Evolutionary conservation across 257 asterid genomes (phyloP), one percentile per base, ranked within the genome.

Genomic region (Ehretia macrophylla): DNA sequence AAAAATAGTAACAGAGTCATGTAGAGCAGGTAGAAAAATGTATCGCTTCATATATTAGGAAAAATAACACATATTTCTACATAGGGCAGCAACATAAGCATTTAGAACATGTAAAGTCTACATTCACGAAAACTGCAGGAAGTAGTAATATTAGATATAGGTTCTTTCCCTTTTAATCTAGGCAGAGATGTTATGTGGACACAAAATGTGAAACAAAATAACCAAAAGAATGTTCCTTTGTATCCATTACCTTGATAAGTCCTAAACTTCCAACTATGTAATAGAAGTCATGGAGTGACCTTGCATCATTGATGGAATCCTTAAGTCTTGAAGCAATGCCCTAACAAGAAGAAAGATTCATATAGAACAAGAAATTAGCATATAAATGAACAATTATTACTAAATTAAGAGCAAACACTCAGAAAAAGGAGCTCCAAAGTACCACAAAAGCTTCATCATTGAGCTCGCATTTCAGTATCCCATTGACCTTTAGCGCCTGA

Each of bases 401-500:
- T n/a, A 54, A 32, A 18, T 4, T 32, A 53, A 65, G 8, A 60
- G 22, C 16, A 44, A 22, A 47, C 27, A 53, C 22, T 54, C 59
- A 66, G 18, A 14, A 38, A 10, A 74, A 53, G 49, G 63, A 55
- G 55, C 59, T 58, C 54, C 23, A 46, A 62, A 70, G 51, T 81
- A 89, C 99, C 83, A 65, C 57, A 56, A 81, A 71, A 55, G 66
- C 82, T 64, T 79, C 83, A 50, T 64, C 57, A 11, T 69, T 77
- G 60, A 86, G 83, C 72, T 83, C 83, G 62, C 99, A 86, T 72
- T 85, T 83, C 72, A 89, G 68, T 40, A 89, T 47, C 71, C 89
- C 80, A 66, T 83, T 82, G 21, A 83, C 85, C 64, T 82, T 75
- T 61, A 89, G 71, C 17, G 97, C 97, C 67, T 78, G 67, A 68